Evolutionary conservation across 148 eudicot species (phyloP), one percentile per base, ranked within the genome.

Genomic region (Rhododendron williamsianum): DNA sequence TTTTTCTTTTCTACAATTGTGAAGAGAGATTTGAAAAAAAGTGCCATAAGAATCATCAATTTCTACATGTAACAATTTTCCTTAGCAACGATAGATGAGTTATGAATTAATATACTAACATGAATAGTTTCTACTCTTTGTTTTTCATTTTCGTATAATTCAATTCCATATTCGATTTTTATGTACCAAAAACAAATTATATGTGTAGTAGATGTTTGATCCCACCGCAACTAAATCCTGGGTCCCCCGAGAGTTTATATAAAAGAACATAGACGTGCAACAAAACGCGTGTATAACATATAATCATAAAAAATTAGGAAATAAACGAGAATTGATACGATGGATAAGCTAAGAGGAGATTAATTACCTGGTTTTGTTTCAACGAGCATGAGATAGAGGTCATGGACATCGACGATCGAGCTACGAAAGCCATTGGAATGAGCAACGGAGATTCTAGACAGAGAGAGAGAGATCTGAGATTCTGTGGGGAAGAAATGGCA

Each of bases 381-480:
- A 84, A 16, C 13, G 86, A 84, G 81, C 71, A 76, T 11, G 86
- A 84, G 72, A 76, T 3, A 21, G 86, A 45, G 81, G 81, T 54
- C 71, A 54, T 52, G 81, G 81, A 52, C 35, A 36, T 54, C 60
- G 81, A 52, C 23, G 86, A 84, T 76, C 86, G 71, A 54, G 52
- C 25, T 3, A 54, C 52, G 54, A 19, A 51, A 23, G 86, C 81
- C 86, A 84, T 84, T 54, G 86, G 81, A 35, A 51, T 45, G 30
- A 72, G 12, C 3, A n/a, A 71, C 13, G 41, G 36, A 43, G 23
- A 43, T 58, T 58, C 43, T 5, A 56, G 77, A 65, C 38, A 65
- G 76, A 65, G 36, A 60, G 73, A 60, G 73, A 63, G 74, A 5
- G 79, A 83, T 83, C 85, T 49, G 63, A 83, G 54, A 18, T 27